phyloP scores from a whole-genome alignment of 208 protist genomes.

The Pavlovales sp. region DNA sequence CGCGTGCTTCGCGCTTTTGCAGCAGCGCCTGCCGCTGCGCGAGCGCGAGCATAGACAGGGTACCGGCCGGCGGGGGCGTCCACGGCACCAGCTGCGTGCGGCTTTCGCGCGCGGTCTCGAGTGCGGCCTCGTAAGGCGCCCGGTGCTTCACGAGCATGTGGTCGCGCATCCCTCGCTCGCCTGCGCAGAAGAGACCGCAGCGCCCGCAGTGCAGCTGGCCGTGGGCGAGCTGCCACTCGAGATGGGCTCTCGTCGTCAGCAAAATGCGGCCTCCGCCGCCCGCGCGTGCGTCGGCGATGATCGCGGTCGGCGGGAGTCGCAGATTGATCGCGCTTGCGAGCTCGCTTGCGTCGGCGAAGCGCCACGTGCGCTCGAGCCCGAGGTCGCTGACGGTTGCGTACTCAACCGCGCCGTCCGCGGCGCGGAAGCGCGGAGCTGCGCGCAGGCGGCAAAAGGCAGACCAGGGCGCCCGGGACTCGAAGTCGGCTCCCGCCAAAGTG shows the following conservation, averaged over 20 bases:
- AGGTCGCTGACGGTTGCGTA: not conserved
- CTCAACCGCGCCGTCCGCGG: not conserved
- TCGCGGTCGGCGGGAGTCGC: not conserved
- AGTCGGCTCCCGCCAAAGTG: too few relatives aligned
- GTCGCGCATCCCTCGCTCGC: conserved; percentile 19
- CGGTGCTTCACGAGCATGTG: conserved; percentile 30
- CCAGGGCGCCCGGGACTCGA: too few relatives aligned
- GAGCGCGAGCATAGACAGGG: not conserved
- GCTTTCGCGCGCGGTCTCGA: not conserved
- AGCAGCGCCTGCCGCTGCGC: not conserved
- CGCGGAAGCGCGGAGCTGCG: too few relatives aligned
- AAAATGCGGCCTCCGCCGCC: not conserved
- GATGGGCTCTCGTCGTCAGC: not conserved
- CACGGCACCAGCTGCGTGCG: not conserved
- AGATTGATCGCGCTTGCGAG: not conserved
- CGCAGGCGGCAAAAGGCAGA: too few relatives aligned
- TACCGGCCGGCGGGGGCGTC: not conserved
- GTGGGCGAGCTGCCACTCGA: not conserved
- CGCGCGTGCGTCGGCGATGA: not conserved
- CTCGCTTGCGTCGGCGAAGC: not conserved
- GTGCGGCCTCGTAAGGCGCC: not conserved
- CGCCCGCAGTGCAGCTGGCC: conserved; percentile 9
- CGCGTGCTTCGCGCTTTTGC: too few relatives aligned
- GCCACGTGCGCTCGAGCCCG: not conserved
- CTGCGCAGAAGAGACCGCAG: conserved; percentile 13